Evolutionary conservation across 164 flowering plant species (phyloP), one percentile per base, ranked within the genome.

Genomic region (Houttuynia cordata): DNA sequence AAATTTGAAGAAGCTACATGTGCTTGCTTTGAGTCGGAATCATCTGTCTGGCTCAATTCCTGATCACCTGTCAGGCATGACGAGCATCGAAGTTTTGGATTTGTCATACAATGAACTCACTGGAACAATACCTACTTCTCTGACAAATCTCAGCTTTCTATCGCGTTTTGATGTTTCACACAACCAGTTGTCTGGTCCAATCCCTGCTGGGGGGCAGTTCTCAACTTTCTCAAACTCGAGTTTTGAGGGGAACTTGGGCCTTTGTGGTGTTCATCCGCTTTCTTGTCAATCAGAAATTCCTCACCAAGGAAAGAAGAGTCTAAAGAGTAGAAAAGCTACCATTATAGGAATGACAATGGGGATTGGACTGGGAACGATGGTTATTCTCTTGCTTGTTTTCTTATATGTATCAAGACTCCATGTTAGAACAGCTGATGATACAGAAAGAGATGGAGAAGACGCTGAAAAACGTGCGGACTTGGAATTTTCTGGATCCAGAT

Each of bases 341-440:
- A 54, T 54, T 54, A 20, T 25, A 57, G 64, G 64, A 25, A 61
- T 61, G 24, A 51, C 64, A 12, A n/a, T 61, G 14, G 51, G 80
- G 18, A 73, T 86, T 51, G 78, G 69, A 12, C 41, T 75, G 25
- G 91, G 86, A 6, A 68, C 74, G 1, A 52, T 55, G 53, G 70
- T 76, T 20, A 68, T 83, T 66, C 66, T 80, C 45, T 64, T 61
- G 5, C 62, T 78, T 17, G 15, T 79, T n/a, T 55, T 62, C 52
- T 23, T 75, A 57, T 71, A 74, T 54, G 45, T 76, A 47, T 53
- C 71, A 23, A 72, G 81, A 41, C 58, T 60, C 18, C 62, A 56
- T 30, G 60, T 47, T 12, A 61, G 69, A 37, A 66, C 62, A 45
- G 73, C 59, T 42, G 70, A 68, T 61, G 80, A 73, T 64, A 69